Conservation (phyloP, 2,329 filamentous ascomycete genomes). For the Macrophomina pseudophaseolina region DNA sequence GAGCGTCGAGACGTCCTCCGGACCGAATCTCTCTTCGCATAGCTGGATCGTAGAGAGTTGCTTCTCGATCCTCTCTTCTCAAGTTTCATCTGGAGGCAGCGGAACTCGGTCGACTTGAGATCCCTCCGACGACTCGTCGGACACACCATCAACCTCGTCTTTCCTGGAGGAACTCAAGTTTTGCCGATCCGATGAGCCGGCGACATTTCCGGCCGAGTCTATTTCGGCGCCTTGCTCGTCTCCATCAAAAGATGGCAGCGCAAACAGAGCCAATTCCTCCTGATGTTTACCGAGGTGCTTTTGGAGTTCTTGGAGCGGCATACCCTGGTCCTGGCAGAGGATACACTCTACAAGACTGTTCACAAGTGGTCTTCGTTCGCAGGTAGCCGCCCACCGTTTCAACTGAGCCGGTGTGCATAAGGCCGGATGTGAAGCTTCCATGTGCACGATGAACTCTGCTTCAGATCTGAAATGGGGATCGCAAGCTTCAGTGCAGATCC, state of each 20-base stretch:
- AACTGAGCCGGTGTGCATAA: neutral
- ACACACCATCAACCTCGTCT: no score
- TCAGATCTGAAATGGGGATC: neutral
- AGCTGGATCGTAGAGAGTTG: no score
- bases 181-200: no score
- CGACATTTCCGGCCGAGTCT: no score
- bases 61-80: no score
- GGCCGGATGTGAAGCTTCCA: neutral
- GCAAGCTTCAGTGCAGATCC: neutral
- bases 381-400: neutral
- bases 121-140: no score
- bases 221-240: neutral
- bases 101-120: no score
- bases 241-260: neutral
- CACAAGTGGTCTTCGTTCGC: neutral
- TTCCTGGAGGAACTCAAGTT: no score
- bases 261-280: constrained; percentile 10
- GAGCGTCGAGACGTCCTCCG: no score
- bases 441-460: neutral
- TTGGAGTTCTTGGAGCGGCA: neutral
- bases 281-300: constrained; percentile 5
- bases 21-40: no score
- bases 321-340: neutral
- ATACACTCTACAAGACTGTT: neutral
- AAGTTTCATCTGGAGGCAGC: no score